Percentiles rank a stretch among this genome's conserved stretches.
These are phyloP conservation scores for Dictyostelium purpureum DNA, from an alignment of 78 protist species.

Conservation along the genomic window DNA sequence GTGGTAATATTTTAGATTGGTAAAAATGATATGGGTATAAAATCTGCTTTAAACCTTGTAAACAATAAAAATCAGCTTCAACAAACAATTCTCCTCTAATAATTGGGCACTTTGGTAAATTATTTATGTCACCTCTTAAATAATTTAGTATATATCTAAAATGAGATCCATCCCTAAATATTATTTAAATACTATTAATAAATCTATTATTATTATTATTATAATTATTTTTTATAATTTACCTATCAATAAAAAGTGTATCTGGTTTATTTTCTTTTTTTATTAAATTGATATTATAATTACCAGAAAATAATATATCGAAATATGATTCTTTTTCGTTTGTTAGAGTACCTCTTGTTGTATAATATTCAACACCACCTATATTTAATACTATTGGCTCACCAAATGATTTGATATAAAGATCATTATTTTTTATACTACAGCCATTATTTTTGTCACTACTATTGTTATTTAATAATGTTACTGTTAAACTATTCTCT, in stretches of 20 bases:
- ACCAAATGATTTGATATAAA: background rate
- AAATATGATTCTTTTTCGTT: background rate
- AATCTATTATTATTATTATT: background rate
- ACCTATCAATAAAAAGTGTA: constrained; percentile 35
- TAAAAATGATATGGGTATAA: background rate
- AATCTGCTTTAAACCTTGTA: background rate
- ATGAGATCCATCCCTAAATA: constrained; percentile 26
- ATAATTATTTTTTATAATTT: background rate
- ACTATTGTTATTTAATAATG: no score
- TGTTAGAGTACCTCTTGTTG: constrained; percentile 12
- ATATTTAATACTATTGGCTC: constrained; percentile 20
- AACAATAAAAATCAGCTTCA: constrained; percentile 2
- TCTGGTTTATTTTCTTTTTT: background rate
- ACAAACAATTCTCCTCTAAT: background rate
- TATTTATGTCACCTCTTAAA: constrained; percentile 5
- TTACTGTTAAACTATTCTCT: no score
- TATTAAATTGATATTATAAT: background rate
- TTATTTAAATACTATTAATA: no score
- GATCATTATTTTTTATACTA: background rate
- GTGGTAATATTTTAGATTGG: background rate
- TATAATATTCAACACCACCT: constrained; percentile 18
- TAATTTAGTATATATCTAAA: constrained; percentile 22
- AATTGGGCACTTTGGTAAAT: background rate
- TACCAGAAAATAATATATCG: constrained; percentile 31
- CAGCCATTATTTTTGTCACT: background rate